phyloP scores from a whole-genome alignment of 1,284 basidiomycete species.

The Papiliotrema flavescens region DNA sequence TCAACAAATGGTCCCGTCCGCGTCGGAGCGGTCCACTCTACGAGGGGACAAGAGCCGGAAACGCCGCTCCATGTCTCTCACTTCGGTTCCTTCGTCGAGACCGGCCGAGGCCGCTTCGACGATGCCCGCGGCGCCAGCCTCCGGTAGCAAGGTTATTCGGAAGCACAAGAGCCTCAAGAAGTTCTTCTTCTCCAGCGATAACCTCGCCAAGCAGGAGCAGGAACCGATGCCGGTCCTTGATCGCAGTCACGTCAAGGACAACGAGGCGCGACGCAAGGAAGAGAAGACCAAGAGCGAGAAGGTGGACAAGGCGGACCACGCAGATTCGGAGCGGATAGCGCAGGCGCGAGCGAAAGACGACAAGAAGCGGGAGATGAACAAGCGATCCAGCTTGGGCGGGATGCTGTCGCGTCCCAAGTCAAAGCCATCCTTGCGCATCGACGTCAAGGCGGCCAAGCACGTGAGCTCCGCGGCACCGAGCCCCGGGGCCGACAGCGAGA shows the following conservation, averaged over 20 bases:
- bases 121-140: neutral
- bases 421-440: constrained; percentile 26
- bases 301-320: neutral
- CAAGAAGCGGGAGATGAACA: neutral
- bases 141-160: constrained; percentile 4
- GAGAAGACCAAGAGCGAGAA: neutral
- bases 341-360: neutral
- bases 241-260: neutral
- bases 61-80: constrained; percentile 5
- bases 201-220: neutral
- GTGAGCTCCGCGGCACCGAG: neutral
- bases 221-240: neutral
- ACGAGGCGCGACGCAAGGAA: neutral
- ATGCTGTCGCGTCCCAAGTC: constrained; percentile 18
- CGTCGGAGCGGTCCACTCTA: neutral
- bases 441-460: constrained; percentile 15
- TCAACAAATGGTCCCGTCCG: neutral
- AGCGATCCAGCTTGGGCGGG: neutral
- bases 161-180: constrained; percentile 32
- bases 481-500: neutral
- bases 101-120: neutral
- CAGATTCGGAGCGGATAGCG: neutral
- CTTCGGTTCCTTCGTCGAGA: neutral
- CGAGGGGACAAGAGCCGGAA: neutral
- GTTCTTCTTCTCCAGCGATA: constrained; percentile 22